phyloP scores from a whole-genome alignment of 495 filamentous ascomycete species.

The Astrothelium subdiscretum region DNA sequence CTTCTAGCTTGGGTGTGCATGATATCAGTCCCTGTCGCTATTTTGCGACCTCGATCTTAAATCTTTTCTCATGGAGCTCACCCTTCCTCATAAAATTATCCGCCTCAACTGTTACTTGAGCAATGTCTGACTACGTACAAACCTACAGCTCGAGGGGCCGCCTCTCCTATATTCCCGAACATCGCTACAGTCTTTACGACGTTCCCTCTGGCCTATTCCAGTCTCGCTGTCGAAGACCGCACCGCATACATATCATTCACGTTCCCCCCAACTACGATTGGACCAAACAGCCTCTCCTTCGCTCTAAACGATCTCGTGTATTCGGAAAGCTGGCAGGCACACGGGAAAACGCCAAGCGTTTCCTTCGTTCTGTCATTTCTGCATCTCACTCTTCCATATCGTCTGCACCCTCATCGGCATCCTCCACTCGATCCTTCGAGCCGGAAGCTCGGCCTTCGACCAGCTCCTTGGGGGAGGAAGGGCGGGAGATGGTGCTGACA shows the following conservation, averaged over 20 bases:
- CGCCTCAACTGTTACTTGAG: not conserved
- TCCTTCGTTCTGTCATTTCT: constrained; percentile 30
- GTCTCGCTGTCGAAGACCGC: constrained; percentile 1
- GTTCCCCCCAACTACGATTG: constrained; percentile 1
- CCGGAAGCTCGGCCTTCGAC: constrained; percentile 1
- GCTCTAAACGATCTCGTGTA: not conserved
- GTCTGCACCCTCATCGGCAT: constrained; percentile 2
- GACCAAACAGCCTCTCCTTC: not conserved
- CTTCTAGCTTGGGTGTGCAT: not conserved
- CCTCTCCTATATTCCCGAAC: not conserved
- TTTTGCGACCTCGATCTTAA: not conserved
- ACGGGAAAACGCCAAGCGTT: constrained; percentile 33
- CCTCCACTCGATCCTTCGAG: not conserved
- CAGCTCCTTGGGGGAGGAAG: not conserved
- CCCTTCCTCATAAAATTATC: not conserved
- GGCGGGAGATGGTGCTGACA: constrained; percentile 8
- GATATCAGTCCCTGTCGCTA: constrained; percentile 1
- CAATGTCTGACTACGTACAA: constrained; percentile 1
- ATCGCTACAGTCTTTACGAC: not conserved
- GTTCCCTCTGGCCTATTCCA: not conserved
- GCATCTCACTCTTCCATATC: constrained; percentile 6
- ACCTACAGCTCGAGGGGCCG: not conserved
- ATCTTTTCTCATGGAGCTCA: not conserved
- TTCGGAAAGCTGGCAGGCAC: constrained; percentile 30
- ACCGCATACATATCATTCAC: constrained; percentile 1